phyloP scores from a whole-genome alignment of 768 basidiomycete species.

The Lyophyllum atratum region DNA sequence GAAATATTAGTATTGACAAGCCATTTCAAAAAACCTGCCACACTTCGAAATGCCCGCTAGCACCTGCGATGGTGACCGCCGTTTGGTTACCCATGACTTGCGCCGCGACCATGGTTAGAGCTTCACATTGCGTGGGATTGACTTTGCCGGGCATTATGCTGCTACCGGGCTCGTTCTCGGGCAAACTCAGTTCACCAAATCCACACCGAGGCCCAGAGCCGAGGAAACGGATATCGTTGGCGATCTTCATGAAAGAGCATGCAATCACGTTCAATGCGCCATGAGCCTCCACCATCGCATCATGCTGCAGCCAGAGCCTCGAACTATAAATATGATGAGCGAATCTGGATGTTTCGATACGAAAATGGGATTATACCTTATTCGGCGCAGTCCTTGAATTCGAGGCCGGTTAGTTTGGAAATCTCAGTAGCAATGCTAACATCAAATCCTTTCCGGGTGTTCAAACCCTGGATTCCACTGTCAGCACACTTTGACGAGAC shows the following conservation, averaged over 20 bases:
- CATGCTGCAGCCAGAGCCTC: slow-evolving; percentile 98
- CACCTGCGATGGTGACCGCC: slow-evolving; percentile 86
- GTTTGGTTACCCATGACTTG: slow-evolving; percentile 99
- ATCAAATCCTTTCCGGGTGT: slow-evolving; percentile 97
- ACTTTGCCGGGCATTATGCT: slow-evolving; percentile 99
- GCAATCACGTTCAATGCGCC: slow-evolving; percentile 96
- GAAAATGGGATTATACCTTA: slow-evolving; percentile 58
- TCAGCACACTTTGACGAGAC: slow-evolving; percentile 5
- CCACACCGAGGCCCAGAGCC: slow-evolving; percentile 98
- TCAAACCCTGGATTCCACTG: slow-evolving; percentile 69
- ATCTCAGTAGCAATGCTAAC: slow-evolving; percentile 91
- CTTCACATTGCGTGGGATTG: slow-evolving; percentile 99
- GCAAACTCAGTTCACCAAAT: slow-evolving; percentile 89
- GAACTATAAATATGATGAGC: slow-evolving; percentile 55
- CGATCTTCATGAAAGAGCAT: slow-evolving; percentile 99
- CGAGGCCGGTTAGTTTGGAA: slow-evolving; percentile 84
- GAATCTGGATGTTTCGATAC: neutral
- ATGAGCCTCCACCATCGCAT: slow-evolving; percentile 96
- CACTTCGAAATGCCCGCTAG: slow-evolving; percentile 97
- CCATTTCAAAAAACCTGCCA: slow-evolving; percentile 18
- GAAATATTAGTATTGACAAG: neutral
- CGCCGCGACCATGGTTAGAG: slow-evolving; percentile 97
- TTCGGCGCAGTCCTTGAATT: slow-evolving; percentile 97
- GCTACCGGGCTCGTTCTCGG: slow-evolving; percentile 98
- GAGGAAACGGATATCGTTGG: slow-evolving; percentile 97